Conservation (phyloP, 2,329 filamentous ascomycete genomes). For the Ceratocystis diversiconidia region DNA sequence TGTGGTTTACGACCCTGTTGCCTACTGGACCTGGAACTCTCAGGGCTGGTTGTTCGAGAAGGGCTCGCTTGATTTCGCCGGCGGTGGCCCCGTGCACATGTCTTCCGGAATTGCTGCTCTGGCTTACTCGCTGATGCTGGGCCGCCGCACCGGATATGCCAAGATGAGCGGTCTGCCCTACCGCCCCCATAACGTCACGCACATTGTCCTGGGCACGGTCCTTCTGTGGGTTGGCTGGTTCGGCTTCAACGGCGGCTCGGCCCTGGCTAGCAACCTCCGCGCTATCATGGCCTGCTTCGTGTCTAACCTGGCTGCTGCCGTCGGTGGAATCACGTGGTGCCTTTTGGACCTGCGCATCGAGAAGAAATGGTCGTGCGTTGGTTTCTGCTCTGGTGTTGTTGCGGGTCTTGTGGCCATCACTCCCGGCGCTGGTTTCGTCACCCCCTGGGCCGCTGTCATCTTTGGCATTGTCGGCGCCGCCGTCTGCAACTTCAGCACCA, state of each 20-base stretch:
- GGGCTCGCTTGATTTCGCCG: constrained; percentile 59
- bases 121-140: constrained; percentile 59
- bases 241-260: constrained; percentile 83
- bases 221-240: constrained; percentile 93
- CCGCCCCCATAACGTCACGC: constrained; percentile 58
- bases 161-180: constrained; percentile 49
- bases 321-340: constrained; percentile 72
- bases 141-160: constrained; percentile 50
- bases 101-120: constrained; percentile 57
- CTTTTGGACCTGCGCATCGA: constrained; percentile 83
- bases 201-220: constrained; percentile 58
- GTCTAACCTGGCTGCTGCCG: constrained; percentile 72
- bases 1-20: constrained; percentile 58
- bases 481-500: constrained; percentile 73
- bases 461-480: constrained; percentile 47
- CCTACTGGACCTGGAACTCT: constrained; percentile 65
- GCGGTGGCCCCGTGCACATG: constrained; percentile 62
- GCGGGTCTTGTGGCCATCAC: constrained; percentile 79
- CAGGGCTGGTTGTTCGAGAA: constrained; percentile 58
- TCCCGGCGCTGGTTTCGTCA: constrained; percentile 68
- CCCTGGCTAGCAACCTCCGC: constrained; percentile 67
- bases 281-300: constrained; percentile 81
- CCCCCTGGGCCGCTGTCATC: constrained; percentile 45
- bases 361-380: constrained; percentile 84
- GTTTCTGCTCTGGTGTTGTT: constrained; percentile 82